A percentile compares a stretch with the other conserved stretches of the same genome.
These are phyloP conservation scores for Alternaria viburni DNA, from an alignment of 2,329 filamentous ascomycete species.

Conservation along the genomic window DNA sequence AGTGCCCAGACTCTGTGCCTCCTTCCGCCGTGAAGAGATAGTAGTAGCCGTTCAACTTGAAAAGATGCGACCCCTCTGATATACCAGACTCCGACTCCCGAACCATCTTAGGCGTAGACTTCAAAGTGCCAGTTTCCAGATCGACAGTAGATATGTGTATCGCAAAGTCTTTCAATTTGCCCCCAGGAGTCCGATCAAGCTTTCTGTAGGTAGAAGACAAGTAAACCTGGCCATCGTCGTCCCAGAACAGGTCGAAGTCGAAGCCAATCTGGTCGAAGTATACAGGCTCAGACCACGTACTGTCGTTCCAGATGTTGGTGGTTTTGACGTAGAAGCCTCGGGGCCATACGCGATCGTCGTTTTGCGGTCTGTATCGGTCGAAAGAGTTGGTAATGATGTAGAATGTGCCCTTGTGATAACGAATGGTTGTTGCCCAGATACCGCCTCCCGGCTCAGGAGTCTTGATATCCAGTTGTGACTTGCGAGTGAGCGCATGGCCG, in stretches of 20 bases:
- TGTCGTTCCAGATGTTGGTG: constrained; percentile 21
- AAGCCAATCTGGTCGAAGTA: constrained; percentile 33
- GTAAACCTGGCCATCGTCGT: constrained; percentile 61
- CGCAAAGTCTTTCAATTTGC: constrained; percentile 33
- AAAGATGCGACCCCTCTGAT: constrained; percentile 46
- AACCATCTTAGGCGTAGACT: constrained; percentile 27
- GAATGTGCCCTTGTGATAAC: constrained; percentile 20
- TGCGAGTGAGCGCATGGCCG: constrained; percentile 44
- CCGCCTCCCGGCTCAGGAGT: constrained; percentile 32
- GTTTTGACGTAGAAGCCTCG: constrained; percentile 56
- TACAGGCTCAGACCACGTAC: constrained; percentile 30
- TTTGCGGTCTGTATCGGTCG: constrained; percentile 32
- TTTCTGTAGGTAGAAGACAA: constrained; percentile 24
- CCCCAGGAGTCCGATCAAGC: constrained; percentile 20
- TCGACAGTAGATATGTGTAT: constrained; percentile 41
- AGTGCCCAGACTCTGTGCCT: constrained; percentile 46
- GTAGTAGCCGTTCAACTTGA: constrained; percentile 28
- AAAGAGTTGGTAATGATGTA: constrained; percentile 35
- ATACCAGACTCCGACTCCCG: constrained; percentile 33
- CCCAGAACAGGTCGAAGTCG: constrained; percentile 56
- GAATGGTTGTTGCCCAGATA: constrained; percentile 30
- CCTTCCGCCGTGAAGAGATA: constrained; percentile 42
- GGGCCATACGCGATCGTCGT: constrained; percentile 49
- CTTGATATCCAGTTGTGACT: constrained; percentile 46
- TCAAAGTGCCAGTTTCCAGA: constrained; percentile 35